A percentile compares a stretch with the other conserved stretches of the same genome.
Conservation (phyloP, 2,329 filamentous ascomycete genomes). For the Ceratocystis lukuohia region DNA sequence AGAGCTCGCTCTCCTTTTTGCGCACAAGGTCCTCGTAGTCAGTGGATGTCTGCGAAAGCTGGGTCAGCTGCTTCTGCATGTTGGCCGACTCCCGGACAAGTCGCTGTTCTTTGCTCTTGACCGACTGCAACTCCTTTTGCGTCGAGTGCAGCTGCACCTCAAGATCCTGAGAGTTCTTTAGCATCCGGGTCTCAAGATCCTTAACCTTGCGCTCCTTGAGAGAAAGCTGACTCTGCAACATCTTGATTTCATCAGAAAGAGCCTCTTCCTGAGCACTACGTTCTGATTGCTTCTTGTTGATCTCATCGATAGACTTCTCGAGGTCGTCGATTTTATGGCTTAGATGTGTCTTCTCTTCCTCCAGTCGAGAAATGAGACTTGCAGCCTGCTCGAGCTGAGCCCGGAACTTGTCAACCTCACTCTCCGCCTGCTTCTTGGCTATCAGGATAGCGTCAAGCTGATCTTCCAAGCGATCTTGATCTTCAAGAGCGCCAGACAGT, state of each 20-base stretch:
- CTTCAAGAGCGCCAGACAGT: slow-evolving; percentile 77
- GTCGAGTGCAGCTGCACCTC: slow-evolving; percentile 69
- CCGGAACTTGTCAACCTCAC: slow-evolving; percentile 65
- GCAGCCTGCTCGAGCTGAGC: slow-evolving; percentile 85
- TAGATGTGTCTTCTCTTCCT: slow-evolving; percentile 71
- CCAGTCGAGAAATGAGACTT: slow-evolving; percentile 68
- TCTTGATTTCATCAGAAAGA: slow-evolving; percentile 71
- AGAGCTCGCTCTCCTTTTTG: slow-evolving; percentile 85
- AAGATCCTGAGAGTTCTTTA: slow-evolving; percentile 76
- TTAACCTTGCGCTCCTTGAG: slow-evolving; percentile 82
- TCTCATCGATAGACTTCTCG: slow-evolving; percentile 55
- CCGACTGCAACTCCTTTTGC: slow-evolving; percentile 64
- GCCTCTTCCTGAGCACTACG: slow-evolving; percentile 62
- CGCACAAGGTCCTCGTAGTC: slow-evolving; percentile 90
- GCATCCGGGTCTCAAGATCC: slow-evolving; percentile 70
- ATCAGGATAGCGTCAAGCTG: slow-evolving; percentile 80
- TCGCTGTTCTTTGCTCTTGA: slow-evolving; percentile 61
- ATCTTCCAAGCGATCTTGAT: slow-evolving; percentile 87
- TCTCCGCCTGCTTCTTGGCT: slow-evolving; percentile 78
- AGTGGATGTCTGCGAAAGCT: slow-evolving; percentile 81
- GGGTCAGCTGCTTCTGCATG: slow-evolving; percentile 70
- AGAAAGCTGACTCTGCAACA: slow-evolving; percentile 78
- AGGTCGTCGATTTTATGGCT: slow-evolving; percentile 53
- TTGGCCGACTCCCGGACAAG: slow-evolving; percentile 68
- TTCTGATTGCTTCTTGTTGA: slow-evolving; percentile 57